Conservation (phyloP, 2,329 filamentous ascomycete genomes). For the Pseudogymnoascus sp. region DNA sequence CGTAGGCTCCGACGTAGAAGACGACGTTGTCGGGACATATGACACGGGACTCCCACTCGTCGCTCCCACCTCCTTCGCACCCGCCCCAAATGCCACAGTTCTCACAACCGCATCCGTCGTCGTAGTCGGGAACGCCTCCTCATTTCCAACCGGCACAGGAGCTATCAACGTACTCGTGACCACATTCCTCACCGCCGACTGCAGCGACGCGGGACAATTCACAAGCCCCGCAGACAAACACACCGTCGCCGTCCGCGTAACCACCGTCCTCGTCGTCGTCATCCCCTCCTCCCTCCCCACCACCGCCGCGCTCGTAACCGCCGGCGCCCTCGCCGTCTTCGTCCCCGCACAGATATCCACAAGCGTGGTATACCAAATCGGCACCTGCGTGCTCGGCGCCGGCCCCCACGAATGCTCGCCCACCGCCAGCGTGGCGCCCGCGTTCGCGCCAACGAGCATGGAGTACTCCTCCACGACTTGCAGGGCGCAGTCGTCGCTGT, state of each 20-base stretch:
- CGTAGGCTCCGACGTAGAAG: background rate
- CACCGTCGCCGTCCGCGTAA: slow-evolving; percentile 37
- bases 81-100: slow-evolving; percentile 37
- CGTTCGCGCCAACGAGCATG: slow-evolving; percentile 45
- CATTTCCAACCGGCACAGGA: slow-evolving; percentile 32
- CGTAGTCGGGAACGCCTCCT: slow-evolving; percentile 35
- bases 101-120: slow-evolving; percentile 27
- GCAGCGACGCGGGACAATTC: slow-evolving; percentile 45
- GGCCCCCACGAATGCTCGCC: slow-evolving; percentile 43
- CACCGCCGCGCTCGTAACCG: slow-evolving; percentile 17
- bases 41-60: slow-evolving; percentile 40
- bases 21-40: slow-evolving; percentile 34
- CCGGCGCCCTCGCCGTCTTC: slow-evolving; percentile 21
- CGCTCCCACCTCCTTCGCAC: slow-evolving; percentile 30
- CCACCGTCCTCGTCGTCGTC: slow-evolving; percentile 35
- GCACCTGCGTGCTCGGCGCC: slow-evolving; percentile 36
- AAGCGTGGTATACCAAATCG: slow-evolving; percentile 47
- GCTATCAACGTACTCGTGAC: slow-evolving; percentile 36
- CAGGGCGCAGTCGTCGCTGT: slow-evolving; percentile 36
- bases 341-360: slow-evolving; percentile 35
- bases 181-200: slow-evolving; percentile 35
- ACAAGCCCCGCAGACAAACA: slow-evolving; percentile 37
- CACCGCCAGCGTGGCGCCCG: slow-evolving; percentile 44
- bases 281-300: slow-evolving; percentile 26
- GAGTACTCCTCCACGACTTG: slow-evolving; percentile 42